These are phyloP conservation scores for Tremellales sp. DNA, from an alignment of 1,284 basidiomycete species.

Conservation along the genomic window DNA sequence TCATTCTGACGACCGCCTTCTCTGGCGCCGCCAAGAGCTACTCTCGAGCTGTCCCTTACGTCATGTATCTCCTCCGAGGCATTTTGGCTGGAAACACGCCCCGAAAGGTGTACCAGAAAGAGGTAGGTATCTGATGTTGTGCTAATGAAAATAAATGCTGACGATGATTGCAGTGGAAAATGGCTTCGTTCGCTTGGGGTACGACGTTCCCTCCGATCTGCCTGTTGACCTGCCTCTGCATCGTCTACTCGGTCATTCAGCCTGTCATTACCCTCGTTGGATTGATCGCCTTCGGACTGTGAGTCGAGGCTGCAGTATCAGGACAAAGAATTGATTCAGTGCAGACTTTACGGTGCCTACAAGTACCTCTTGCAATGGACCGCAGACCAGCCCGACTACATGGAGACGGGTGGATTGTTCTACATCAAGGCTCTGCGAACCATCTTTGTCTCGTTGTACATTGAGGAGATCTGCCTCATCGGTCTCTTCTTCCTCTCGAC, in stretches of 20 bases:
- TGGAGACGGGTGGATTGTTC: conserved; percentile 49
- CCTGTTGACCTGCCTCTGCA: conserved; percentile 40
- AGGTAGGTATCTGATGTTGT: conserved; percentile 15
- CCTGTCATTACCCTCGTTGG: conserved; percentile 44
- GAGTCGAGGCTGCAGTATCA: too few relatives aligned
- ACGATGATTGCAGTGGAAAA: conserved; percentile 26
- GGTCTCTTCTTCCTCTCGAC: conserved; percentile 47
- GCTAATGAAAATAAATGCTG: neutral
- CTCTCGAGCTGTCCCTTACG: conserved; percentile 68
- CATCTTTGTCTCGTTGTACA: conserved; percentile 46
- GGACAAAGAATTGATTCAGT: too few relatives aligned
- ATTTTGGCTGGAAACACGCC: conserved; percentile 84
- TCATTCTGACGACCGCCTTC: conserved; percentile 53
- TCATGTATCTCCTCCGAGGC: conserved; percentile 81
- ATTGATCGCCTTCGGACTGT: conserved; percentile 38
- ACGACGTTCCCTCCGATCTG: conserved; percentile 42
- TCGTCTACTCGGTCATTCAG: conserved; percentile 49
- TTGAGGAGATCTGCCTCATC: conserved; percentile 44
- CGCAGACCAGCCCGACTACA: conserved; percentile 43
- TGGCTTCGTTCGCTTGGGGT: conserved; percentile 38
- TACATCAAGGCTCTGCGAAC: conserved; percentile 48
- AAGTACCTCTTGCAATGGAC: conserved; percentile 48
- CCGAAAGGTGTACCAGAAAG: conserved; percentile 52
- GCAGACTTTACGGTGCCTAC: conserved; percentile 46
- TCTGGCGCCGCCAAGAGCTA: conserved; percentile 73